Percentiles rank a stretch among this genome's conserved stretches.
Conservation (phyloP, 495 filamentous ascomycete species). For the Penicillium cinerascens region DNA sequence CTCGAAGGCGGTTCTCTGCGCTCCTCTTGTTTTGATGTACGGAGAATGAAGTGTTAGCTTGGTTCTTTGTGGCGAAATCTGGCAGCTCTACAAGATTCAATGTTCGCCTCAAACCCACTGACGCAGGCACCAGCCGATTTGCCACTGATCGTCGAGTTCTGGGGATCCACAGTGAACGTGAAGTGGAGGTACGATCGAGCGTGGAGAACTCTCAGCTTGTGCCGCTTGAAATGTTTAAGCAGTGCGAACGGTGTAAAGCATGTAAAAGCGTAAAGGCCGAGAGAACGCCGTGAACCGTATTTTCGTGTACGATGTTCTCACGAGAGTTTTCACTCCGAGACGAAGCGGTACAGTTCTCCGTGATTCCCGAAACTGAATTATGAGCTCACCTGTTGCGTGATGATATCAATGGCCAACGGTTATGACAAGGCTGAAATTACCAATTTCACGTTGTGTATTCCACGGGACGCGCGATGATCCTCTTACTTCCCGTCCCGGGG, state of each 20-base stretch:
- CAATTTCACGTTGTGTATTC: neutral
- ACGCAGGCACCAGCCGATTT: neutral
- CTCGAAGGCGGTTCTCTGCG: neutral
- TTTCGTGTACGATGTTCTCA: neutral
- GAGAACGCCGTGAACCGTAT: neutral
- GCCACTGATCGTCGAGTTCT: constrained; percentile 4
- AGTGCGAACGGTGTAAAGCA: neutral
- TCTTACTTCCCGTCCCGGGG: constrained; percentile 7
- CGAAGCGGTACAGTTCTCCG: neutral
- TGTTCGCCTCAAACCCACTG: neutral
- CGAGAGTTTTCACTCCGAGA: neutral
- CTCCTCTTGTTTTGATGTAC: neutral
- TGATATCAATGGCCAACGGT: neutral
- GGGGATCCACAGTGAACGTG: neutral
- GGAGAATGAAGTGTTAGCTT: neutral
- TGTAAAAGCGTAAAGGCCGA: neutral
- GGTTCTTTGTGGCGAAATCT: neutral
- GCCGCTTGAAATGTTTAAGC: neutral
- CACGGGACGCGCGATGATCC: constrained; percentile 7
- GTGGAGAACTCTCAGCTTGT: neutral
- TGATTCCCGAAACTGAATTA: neutral
- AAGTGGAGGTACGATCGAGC: constrained; percentile 1
- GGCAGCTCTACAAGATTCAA: neutral
- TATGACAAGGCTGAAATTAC: neutral
- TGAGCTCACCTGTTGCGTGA: neutral